Evolutionary conservation across 176 grass and related monocot genomes (phyloP).

Genomic region (Typha latifolia): DNA sequence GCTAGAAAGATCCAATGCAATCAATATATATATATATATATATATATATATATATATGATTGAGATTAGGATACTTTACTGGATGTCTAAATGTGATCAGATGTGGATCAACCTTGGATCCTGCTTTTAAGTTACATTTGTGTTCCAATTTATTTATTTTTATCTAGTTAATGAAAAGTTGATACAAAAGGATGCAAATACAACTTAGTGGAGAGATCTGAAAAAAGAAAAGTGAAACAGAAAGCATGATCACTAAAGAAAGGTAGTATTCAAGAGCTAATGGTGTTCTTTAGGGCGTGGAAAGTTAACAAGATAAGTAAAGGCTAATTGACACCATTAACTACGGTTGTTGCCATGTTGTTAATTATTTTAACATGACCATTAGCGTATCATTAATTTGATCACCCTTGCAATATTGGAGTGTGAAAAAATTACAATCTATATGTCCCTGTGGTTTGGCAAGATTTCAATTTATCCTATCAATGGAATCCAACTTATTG

Average conservation of each 20-base stretch:
- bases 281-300: slow-evolving; percentile 22
- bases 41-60: too few species aligned
- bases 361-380: background rate
- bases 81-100: too few species aligned
- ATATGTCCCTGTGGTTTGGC: too few species aligned
- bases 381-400: too few species aligned
- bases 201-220: background rate
- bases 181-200: background rate
- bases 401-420: too few species aligned
- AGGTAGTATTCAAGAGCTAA: slow-evolving; percentile 1
- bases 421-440: too few species aligned
- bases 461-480: too few species aligned
- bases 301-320: background rate
- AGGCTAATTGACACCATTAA: background rate
- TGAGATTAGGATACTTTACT: too few species aligned
- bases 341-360: background rate
- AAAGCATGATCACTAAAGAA: slow-evolving; percentile 1
- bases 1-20: too few species aligned
- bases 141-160: background rate
- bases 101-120: background rate
- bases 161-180: background rate
- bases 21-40: too few species aligned
- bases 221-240: slow-evolving; percentile 3
- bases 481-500: too few species aligned
- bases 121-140: background rate